phyloP scores from a whole-genome alignment of 345 rosid species.

The Citrus sp. region DNA sequence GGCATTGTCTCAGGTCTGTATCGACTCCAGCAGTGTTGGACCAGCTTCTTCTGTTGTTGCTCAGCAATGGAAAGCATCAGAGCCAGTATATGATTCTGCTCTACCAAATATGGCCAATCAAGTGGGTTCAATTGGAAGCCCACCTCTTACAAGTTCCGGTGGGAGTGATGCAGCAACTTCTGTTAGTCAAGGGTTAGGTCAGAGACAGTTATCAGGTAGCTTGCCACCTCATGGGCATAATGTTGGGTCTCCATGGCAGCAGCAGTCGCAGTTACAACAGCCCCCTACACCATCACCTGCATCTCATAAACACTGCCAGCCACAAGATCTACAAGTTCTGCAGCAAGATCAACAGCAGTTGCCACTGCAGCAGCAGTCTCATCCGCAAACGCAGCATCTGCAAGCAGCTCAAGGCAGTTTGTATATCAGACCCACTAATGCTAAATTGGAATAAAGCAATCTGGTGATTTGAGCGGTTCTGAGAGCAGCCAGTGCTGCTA shows the following conservation, averaged over 20 bases:
- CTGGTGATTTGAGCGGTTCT: conserved; percentile 42
- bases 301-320: conserved; percentile 51
- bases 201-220: conserved; percentile 61
- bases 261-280: conserved; percentile 41
- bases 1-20: conserved; percentile 39
- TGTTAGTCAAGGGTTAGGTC: conserved; percentile 48
- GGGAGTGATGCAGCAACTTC: conserved; percentile 51
- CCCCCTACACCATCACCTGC: conserved; percentile 36
- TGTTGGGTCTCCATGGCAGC: conserved; percentile 46
- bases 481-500: conserved; percentile 44
- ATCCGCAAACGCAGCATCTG: conserved; percentile 59
- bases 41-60: conserved; percentile 36
- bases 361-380: conserved; percentile 40
- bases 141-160: conserved; percentile 41
- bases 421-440: conserved; percentile 55
- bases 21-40: conserved; percentile 39
- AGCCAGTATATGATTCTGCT: conserved; percentile 41
- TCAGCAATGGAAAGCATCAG: conserved; percentile 58
- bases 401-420: conserved; percentile 58
- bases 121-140: conserved; percentile 42
- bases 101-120: conserved; percentile 39
- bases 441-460: conserved; percentile 59
- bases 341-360: conserved; percentile 35
- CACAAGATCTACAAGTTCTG: conserved; percentile 40
- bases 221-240: conserved; percentile 42